These are phyloP conservation scores for Chrysophaeum taylorii DNA, from an alignment of 352 stramenopile species.

Conservation along the genomic window DNA sequence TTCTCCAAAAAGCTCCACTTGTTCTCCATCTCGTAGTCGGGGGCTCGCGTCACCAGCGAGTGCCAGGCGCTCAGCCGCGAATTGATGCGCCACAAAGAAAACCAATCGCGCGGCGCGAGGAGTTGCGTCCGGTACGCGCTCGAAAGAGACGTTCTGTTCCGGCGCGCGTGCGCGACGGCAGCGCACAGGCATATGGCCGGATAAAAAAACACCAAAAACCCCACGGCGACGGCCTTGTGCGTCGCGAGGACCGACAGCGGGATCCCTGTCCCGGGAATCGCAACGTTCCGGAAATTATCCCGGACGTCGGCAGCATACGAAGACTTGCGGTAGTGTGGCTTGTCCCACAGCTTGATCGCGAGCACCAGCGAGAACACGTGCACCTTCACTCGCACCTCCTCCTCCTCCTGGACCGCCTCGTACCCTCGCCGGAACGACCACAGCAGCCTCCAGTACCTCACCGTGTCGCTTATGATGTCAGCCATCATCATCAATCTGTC, in stretches of 20 bases:
- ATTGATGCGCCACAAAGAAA: conserved; percentile 92
- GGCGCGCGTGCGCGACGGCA: conserved; percentile 38
- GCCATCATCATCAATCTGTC: no score
- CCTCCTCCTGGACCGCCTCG: no score
- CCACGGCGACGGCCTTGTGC: conserved; percentile 42
- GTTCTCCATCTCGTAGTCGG: conserved; percentile 85
- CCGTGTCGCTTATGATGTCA: no score
- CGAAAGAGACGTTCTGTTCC: conserved; percentile 30
- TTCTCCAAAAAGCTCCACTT: conserved; percentile 95
- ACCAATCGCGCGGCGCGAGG: conserved; percentile 90
- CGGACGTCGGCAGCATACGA: conserved; percentile 83
- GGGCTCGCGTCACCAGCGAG: conserved; percentile 70
- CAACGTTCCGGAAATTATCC: conserved; percentile 93
- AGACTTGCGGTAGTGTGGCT: conserved; percentile 89
- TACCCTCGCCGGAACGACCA: no score
- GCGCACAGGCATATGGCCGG: conserved; percentile 34
- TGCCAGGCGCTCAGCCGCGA: conserved; percentile 84
- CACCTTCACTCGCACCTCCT: no score
- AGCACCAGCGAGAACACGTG: conserved; percentile 88
- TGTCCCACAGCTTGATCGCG: conserved; percentile 80
- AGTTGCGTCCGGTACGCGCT: conserved; percentile 70
- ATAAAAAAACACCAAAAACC: conserved; percentile 36
- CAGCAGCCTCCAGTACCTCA: no score
- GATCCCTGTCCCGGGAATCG: conserved; percentile 87
- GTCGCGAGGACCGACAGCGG: conserved; percentile 52